These are phyloP conservation scores for Endoconidiophora polonica DNA, from an alignment of 2,329 filamentous ascomycete genomes.

Conservation along the genomic window DNA sequence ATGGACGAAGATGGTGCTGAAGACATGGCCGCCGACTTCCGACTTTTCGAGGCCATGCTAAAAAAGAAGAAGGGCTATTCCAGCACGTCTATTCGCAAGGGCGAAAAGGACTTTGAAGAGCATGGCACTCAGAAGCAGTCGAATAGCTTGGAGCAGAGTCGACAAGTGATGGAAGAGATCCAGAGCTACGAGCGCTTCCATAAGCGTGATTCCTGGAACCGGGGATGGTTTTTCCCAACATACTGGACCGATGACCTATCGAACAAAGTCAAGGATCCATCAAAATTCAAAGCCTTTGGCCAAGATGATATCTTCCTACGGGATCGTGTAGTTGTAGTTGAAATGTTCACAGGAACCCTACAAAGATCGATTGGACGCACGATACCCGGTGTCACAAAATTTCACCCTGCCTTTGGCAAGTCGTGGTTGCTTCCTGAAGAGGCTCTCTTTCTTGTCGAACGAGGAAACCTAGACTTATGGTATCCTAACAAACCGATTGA, in stretches of 20 bases:
- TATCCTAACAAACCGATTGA: constrained; percentile 49
- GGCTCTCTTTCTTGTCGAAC: constrained; percentile 73
- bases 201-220: constrained; percentile 42
- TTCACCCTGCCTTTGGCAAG: constrained; percentile 36
- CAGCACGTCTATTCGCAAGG: constrained; percentile 61
- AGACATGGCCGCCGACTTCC: constrained; percentile 77
- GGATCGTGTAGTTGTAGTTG: constrained; percentile 47
- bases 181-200: constrained; percentile 64
- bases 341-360: constrained; percentile 54
- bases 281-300: constrained; percentile 10
- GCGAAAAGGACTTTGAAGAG: constrained; percentile 93
- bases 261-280: constrained; percentile 12
- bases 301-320: constrained; percentile 18
- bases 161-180: constrained; percentile 77
- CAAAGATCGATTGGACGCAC: constrained; percentile 61
- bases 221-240: constrained; percentile 60
- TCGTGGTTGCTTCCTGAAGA: constrained; percentile 86
- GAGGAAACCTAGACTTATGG: constrained; percentile 73
- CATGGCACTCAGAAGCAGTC: constrained; percentile 76
- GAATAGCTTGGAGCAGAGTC: constrained; percentile 60
- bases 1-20: constrained; percentile 44
- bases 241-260: constrained; percentile 25
- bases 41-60: constrained; percentile 44
- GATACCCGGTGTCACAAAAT: constrained; percentile 36
- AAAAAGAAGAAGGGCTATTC: constrained; percentile 35